These are phyloP conservation scores for Coniella lustricola DNA, from an alignment of 2,329 filamentous ascomycete genomes.

Conservation along the genomic window DNA sequence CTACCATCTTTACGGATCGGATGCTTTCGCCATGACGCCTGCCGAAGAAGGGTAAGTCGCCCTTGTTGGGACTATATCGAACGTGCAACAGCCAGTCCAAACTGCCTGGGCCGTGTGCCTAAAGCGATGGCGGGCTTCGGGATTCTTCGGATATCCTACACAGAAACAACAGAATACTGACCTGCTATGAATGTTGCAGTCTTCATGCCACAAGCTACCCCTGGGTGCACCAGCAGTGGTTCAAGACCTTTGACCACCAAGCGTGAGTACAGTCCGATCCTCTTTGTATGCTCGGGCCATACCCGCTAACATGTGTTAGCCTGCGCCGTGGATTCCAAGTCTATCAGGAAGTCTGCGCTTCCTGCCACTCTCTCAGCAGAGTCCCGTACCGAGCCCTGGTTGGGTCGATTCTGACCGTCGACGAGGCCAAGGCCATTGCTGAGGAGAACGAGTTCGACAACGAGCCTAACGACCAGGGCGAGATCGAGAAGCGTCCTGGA, in stretches of 20 bases:
- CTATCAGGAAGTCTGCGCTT: conserved; percentile 96
- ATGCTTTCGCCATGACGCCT: conserved; percentile 81
- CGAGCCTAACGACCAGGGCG: conserved; percentile 95
- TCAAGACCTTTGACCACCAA: conserved; percentile 95
- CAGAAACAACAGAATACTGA: too few relatives aligned
- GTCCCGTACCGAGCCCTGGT: conserved; percentile 91
- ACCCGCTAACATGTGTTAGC: conserved; percentile 41
- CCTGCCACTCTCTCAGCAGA: conserved; percentile 93
- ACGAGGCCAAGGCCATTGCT: conserved; percentile 94
- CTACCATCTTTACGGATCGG: conserved; percentile 89
- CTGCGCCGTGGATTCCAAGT: conserved; percentile 99
- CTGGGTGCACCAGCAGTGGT: conserved; percentile 88
- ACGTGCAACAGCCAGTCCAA: too few relatives aligned
- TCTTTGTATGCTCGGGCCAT: conserved; percentile 1
- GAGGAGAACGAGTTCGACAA: conserved; percentile 98
- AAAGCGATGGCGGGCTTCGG: too few relatives aligned
- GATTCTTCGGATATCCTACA: too few relatives aligned
- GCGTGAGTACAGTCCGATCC: conserved; percentile 57
- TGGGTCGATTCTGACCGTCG: conserved; percentile 86
- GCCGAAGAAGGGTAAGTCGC: conserved; percentile 93
- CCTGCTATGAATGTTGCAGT: conserved; percentile 42
- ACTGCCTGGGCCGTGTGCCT: too few relatives aligned
- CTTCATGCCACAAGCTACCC: conserved; percentile 88
- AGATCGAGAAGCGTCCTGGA: conserved; percentile 96
- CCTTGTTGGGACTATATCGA: background rate